phyloP scores from a whole-genome alignment of 257 asterid genomes.

The Plantago major region DNA sequence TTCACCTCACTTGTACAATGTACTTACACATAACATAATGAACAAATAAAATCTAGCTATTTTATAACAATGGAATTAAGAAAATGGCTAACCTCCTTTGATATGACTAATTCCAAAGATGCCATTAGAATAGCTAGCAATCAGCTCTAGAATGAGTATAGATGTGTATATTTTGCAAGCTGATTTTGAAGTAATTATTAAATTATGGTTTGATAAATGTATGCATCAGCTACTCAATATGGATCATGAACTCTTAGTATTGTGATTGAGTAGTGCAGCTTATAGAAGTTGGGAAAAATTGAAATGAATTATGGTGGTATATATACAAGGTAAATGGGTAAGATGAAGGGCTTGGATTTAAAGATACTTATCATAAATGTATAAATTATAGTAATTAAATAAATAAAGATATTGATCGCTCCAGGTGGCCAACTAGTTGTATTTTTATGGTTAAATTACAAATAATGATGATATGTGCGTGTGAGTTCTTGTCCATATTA shows the following conservation, averaged over 20 bases:
- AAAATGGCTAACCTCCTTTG: slow-evolving; percentile 42
- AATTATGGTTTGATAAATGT: neutral
- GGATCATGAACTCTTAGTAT: too few species aligned
- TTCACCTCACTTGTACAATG: neutral
- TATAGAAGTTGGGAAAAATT: neutral
- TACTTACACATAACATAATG: neutral
- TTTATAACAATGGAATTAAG: neutral
- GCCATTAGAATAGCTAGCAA: slow-evolving; percentile 43
- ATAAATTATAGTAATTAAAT: too few species aligned
- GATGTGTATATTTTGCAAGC: neutral
- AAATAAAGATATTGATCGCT: too few species aligned
- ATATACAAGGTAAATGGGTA: slow-evolving; percentile 1
- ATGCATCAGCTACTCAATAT: too few species aligned
- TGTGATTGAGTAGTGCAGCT: neutral
- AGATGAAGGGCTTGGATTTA: neutral
- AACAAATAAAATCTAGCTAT: too few species aligned
- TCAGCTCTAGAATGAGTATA: too few species aligned
- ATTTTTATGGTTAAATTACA: too few species aligned
- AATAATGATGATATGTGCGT: too few species aligned
- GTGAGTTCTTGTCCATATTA: too few species aligned
- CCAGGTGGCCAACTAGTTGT: too few species aligned
- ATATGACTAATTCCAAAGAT: slow-evolving; percentile 29
- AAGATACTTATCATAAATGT: neutral
- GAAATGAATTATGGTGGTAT: neutral
- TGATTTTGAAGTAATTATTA: neutral